A percentile compares a stretch with the other conserved stretches of the same genome.
These are phyloP conservation scores for Barnettozyma hawaiiensis DNA, from an alignment of 1,139 yeast species.

Conservation along the genomic window DNA sequence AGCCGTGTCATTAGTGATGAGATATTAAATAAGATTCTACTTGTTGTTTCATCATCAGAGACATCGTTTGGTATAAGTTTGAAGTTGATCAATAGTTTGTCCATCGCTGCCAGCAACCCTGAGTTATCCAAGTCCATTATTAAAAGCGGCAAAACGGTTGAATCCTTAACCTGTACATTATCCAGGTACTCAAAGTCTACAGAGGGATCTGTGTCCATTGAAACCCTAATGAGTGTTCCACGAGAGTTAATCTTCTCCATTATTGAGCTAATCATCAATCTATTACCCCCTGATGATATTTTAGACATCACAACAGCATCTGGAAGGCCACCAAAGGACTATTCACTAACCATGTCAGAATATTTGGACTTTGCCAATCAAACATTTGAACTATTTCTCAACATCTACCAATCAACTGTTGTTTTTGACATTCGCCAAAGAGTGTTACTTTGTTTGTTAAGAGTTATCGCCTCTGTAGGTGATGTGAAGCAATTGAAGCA, in stretches of 20 bases:
- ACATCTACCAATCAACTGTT: constrained; percentile 71
- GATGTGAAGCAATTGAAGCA: constrained; percentile 19
- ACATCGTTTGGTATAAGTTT: constrained; percentile 24
- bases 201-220: constrained; percentile 42
- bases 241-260: constrained; percentile 56
- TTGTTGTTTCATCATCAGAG: constrained; percentile 23
- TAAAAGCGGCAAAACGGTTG: constrained; percentile 37
- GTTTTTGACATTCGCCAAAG: constrained; percentile 61
- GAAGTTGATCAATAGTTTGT: constrained; percentile 40
- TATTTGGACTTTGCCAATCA: constrained; percentile 40
- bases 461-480: constrained; percentile 36
- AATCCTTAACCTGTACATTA: constrained; percentile 41
- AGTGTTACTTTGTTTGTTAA: constrained; percentile 50
- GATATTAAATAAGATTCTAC: constrained; percentile 29
- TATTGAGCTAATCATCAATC: constrained; percentile 49
- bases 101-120: constrained; percentile 26
- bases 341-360: constrained; percentile 28
- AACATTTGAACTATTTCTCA: constrained; percentile 56
- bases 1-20: constrained; percentile 39
- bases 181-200: constrained; percentile 34
- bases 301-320: constrained; percentile 23
- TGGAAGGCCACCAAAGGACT: constrained; percentile 17
- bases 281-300: constrained; percentile 44
- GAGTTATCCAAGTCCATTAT: constrained; percentile 38
- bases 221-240: constrained; percentile 71